These are phyloP conservation scores for Globisporangium uncinulatum DNA, from an alignment of 352 stramenopile species.

Conservation along the genomic window DNA sequence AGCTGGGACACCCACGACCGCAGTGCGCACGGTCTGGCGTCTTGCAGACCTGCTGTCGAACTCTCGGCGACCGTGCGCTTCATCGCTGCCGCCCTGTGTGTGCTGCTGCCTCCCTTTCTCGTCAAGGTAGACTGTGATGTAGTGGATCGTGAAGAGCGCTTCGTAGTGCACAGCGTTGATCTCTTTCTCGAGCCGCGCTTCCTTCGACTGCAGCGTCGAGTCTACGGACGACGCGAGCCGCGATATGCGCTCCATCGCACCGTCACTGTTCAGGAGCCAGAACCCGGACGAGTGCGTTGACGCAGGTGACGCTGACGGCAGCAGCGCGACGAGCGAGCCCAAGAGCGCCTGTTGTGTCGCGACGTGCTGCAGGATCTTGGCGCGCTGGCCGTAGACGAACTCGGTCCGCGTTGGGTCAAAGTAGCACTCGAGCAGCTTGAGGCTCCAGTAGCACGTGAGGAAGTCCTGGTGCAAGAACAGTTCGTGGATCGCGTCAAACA, in stretches of 20 bases:
- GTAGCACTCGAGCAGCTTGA: constrained; percentile 59
- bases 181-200: constrained; percentile 57
- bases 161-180: constrained; percentile 72
- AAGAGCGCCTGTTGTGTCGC: constrained; percentile 42
- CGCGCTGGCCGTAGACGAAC: constrained; percentile 29
- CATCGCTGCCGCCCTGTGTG: constrained; percentile 10
- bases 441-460: constrained; percentile 61
- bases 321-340: constrained; percentile 43
- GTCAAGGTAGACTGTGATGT: constrained; percentile 49
- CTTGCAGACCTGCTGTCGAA: constrained; percentile 1
- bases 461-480: constrained; percentile 54
- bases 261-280: constrained; percentile 33
- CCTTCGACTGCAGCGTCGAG: constrained; percentile 39
- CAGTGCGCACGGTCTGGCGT: not conserved
- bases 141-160: constrained; percentile 54
- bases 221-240: constrained; percentile 16
- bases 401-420: constrained; percentile 34
- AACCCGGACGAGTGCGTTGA: constrained; percentile 32
- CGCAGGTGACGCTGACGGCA: constrained; percentile 35
- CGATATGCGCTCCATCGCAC: constrained; percentile 11
- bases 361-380: constrained; percentile 55
- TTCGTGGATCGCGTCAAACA: constrained; percentile 51
- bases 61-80: constrained; percentile 4
- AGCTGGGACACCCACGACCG: constrained; percentile 8
- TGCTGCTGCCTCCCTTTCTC: constrained; percentile 22